Conservation (phyloP, 2,329 filamentous ascomycete species). For the Fusarium austroafricanum region DNA sequence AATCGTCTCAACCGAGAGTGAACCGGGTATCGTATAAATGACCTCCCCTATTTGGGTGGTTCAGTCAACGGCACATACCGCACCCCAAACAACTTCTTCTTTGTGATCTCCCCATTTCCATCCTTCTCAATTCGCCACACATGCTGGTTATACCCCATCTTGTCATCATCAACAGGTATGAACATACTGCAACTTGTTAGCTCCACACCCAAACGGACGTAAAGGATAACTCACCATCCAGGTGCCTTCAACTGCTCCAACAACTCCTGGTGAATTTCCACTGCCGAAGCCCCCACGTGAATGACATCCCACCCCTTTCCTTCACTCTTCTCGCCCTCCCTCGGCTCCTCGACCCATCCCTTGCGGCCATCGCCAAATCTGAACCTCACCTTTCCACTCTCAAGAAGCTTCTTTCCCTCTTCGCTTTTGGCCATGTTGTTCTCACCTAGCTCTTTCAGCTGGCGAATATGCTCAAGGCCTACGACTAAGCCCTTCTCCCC, state of each 20-base stretch:
- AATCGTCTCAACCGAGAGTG: neutral
- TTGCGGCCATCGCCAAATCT: conserved; percentile 79
- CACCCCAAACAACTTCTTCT: conserved; percentile 75
- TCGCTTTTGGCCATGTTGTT: conserved; percentile 73
- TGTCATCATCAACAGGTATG: conserved; percentile 75
- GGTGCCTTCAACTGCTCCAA: conserved; percentile 82
- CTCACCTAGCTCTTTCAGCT: conserved; percentile 71
- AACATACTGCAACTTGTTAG: conserved; percentile 67
- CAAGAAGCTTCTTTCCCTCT: conserved; percentile 69
- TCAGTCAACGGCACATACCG: conserved; percentile 83
- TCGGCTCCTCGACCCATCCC: conserved; percentile 64
- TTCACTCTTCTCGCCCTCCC: conserved; percentile 60
- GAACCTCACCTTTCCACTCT: conserved; percentile 74
- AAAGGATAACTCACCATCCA: conserved; percentile 65
- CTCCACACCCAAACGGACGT: neutral
- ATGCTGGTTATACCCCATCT: conserved; percentile 64
- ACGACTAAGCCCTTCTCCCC: conserved; percentile 67
- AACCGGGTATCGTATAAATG: neutral
- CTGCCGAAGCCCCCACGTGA: conserved; percentile 91
- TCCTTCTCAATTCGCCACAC: conserved; percentile 83
- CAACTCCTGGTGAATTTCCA: conserved; percentile 75
- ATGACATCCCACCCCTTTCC: conserved; percentile 85
- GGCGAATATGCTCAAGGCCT: conserved; percentile 79
- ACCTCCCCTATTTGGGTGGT: conserved; percentile 58
- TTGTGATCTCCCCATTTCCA: conserved; percentile 68